Evolutionary conservation across 225 moss, liverwort and hornwort genomes (phyloP).

Genomic region (Sphagnum contortum): DNA sequence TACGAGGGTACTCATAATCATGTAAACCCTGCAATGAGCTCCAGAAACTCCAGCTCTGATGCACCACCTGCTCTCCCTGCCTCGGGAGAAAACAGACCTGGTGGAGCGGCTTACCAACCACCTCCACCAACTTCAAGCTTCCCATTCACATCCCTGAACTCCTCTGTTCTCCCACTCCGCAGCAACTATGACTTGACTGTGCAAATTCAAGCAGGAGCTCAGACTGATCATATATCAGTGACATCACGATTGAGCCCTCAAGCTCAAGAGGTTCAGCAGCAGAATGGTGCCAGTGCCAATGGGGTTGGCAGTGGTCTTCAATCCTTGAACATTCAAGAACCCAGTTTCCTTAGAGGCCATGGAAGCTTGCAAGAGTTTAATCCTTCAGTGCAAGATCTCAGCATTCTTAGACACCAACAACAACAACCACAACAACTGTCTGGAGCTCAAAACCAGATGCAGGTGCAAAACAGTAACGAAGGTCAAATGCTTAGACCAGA

Average conservation of each 20-base stretch:
- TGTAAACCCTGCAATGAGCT: constrained; percentile 27
- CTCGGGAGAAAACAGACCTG: constrained; percentile 33
- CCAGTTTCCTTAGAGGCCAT: no score
- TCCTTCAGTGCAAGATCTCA: no score
- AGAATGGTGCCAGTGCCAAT: background rate
- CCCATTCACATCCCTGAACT: constrained; percentile 4
- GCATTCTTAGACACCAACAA: no score
- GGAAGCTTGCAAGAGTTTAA: no score
- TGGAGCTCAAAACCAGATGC: no score
- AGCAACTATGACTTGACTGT: constrained; percentile 16
- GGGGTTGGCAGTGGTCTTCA: no score
- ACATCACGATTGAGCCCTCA: no score
- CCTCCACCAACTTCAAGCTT: constrained; percentile 1
- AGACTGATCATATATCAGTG: no score
- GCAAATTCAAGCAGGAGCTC: background rate
- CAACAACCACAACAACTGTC: no score
- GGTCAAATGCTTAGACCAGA: no score
- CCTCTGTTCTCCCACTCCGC: constrained; percentile 8
- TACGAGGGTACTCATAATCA: constrained; percentile 56
- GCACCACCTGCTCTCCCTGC: constrained; percentile 30
- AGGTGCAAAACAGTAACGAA: no score
- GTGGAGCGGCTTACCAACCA: constrained; percentile 41
- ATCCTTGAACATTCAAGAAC: no score
- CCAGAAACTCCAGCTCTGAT: constrained; percentile 23
- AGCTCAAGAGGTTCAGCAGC: background rate